Conservation (phyloP, 192 early-diverging fungal species). For the Dissophora ornata region DNA sequence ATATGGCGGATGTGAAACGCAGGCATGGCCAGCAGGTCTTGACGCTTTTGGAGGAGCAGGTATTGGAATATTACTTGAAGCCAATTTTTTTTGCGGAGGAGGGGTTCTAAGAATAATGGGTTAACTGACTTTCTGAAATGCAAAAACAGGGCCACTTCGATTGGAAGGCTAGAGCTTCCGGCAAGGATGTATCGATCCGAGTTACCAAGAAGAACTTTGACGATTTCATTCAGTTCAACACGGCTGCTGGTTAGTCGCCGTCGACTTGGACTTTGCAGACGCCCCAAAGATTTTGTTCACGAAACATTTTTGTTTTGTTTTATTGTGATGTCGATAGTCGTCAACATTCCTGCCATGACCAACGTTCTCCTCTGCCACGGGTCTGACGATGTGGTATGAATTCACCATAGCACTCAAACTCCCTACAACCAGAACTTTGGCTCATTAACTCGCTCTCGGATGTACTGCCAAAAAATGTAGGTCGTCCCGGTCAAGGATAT, state of each 20-base stretch:
- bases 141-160: conserved; percentile 14
- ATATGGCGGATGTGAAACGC: conserved; percentile 20
- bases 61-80: not conserved
- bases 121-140: no score
- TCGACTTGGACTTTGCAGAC: no score
- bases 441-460: not conserved
- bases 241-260: conserved; percentile 3
- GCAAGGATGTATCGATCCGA: conserved; percentile 13
- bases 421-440: no score
- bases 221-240: conserved; percentile 23
- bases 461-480: conserved; percentile 30
- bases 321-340: conserved; percentile 18
- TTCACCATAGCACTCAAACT: no score
- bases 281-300: no score
- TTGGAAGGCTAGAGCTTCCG: conserved; percentile 11
- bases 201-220: conserved; percentile 24
- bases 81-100: no score
- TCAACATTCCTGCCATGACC: conserved; percentile 55
- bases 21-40: conserved; percentile 7
- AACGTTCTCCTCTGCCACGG: conserved; percentile 64
- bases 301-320: not conserved
- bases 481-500: conserved; percentile 56
- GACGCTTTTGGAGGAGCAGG: conserved; percentile 17
- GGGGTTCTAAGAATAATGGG: no score
- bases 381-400: conserved; percentile 54